Evolutionary conservation across 2,329 filamentous ascomycete genomes (phyloP), one percentile per base, ranked within the genome.

Genomic region (Aureobasidium leucospermi): DNA sequence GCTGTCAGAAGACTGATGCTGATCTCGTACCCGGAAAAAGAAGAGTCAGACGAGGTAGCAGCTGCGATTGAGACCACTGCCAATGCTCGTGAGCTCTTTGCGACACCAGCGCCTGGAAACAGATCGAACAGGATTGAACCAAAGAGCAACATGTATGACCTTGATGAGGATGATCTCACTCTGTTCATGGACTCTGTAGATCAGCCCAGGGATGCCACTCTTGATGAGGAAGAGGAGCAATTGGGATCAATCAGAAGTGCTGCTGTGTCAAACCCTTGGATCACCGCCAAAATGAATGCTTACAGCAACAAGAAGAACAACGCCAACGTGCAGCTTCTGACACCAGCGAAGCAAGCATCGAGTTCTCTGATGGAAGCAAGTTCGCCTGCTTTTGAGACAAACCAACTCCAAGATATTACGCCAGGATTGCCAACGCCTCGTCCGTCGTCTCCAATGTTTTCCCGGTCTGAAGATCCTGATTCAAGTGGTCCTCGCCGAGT

Each of bases 221-320:
- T 53, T n/a, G 23, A 23, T 23, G 67, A 70, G 23, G 67, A 73
- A 7, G 67, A 67, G 38, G 68, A 71, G 56, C 60, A 69, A 34
- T 32, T 42, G 2, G 67, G 71, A 41, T 69, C 65, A 23, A 65
- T 62, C 3, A 70, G 64, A 48, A 69, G 73, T 58, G 64, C 69
- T 29, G 67, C 63, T 4, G 58, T 75, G 4, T 76, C 73, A 1
- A 80, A 81, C 61, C 79, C 79, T 1, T 81, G 77, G 77, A 75
- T 74, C 0, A 71, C 78, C 45, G 77, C 78, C 28, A 78, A 75
- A 61, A 73, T 81, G 70, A 78, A 79, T 47, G 59, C 72, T 15
- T 55, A 61, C 1, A 42, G 67, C 23, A 51, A 55, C 13, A 71
- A 67, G 53, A 60, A 61, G 0, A 67, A 57, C 31, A 43, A n/a